These are phyloP conservation scores for Annona cherimola DNA, from an alignment of 164 flowering plant genomes.

Conservation along the genomic window DNA sequence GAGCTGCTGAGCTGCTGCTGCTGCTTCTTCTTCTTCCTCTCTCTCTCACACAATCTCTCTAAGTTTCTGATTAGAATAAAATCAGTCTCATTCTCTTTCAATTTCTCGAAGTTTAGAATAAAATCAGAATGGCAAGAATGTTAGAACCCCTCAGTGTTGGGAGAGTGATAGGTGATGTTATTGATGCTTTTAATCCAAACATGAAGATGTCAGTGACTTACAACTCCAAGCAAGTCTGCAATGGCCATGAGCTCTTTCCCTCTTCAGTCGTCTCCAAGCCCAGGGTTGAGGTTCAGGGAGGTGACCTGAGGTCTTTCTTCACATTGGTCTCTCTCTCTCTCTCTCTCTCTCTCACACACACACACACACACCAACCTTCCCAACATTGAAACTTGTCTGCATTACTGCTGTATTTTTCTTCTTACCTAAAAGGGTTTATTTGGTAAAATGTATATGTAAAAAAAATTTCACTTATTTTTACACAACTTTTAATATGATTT, in stretches of 20 bases:
- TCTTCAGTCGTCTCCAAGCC: slow-evolving; percentile 44
- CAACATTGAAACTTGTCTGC: no score
- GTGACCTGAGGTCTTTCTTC: slow-evolving; percentile 54
- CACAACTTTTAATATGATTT: not conserved
- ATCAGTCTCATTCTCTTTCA: not conserved
- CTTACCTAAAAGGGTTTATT: no score
- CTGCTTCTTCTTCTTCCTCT: not conserved
- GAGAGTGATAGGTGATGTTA: slow-evolving; percentile 55
- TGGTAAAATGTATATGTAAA: no score
- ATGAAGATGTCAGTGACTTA: slow-evolving; percentile 46
- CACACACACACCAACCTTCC: no score
- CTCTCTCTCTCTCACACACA: not conserved
- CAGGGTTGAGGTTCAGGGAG: slow-evolving; percentile 53
- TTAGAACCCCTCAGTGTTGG: slow-evolving; percentile 48
- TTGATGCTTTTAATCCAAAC: slow-evolving; percentile 36
- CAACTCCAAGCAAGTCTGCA: slow-evolving; percentile 37
- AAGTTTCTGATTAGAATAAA: no score
- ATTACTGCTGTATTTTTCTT: no score
- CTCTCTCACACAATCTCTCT: not conserved
- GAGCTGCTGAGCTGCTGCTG: not conserved
- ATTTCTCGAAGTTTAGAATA: not conserved
- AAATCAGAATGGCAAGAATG: slow-evolving; percentile 29
- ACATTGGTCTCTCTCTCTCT: slow-evolving; percentile 37
- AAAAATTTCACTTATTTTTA: not conserved
- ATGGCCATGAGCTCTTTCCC: slow-evolving; percentile 61